Base-by-base conservation (phyloP, 2,329 filamentous ascomycete genomes). In the Trichophaea hybrida region DNA sequence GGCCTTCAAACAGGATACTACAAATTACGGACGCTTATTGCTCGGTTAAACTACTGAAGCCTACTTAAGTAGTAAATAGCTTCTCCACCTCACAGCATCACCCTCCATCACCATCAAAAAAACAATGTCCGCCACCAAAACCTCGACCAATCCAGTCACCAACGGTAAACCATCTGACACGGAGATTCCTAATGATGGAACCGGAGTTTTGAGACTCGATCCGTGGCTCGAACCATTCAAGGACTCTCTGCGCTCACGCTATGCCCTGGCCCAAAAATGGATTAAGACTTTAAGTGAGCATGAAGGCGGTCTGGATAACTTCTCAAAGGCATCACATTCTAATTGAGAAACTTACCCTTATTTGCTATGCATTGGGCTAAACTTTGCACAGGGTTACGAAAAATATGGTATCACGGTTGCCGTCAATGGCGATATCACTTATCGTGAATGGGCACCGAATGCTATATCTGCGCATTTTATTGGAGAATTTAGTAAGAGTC, bases 401-500 rank as follows among this genome's bases (percentile, higher is more conserved):
- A 84, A 79, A 64, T 95, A 86, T 70, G 93, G 93, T 59, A 81
- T 98, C 73, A 88, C 87, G 67, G 83, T 93, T 61, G 79, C 84
- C 70, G 76, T 81, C 57, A 83, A 94, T 69, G 88, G 88, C 72
- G 89, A 90, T 72, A 88, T 98, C 66, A 77, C 79, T 60, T 98
- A 98, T 73, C 81, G 88, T 67, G 93, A 98, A 78, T 98, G 93
- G 93, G 93, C 93, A 0, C 90, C 93, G 32, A 94, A 89, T 75
- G 91, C 89, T 57, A 77, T 81, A 44, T 78, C 86, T 69, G 93
- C 93, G 54, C 89, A 83, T 71, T 79, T 98, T 56, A 85, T 94
- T 68, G 93, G 93, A 63, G 93, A 97, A 68, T 98, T 97, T 77
- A 98, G 86, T 90, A 76, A 67, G 83, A 71, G 33, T 46, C 60